These are phyloP conservation scores for Diaporthe aspalathi DNA, from an alignment of 2,329 filamentous ascomycete genomes.

Conservation along the genomic window DNA sequence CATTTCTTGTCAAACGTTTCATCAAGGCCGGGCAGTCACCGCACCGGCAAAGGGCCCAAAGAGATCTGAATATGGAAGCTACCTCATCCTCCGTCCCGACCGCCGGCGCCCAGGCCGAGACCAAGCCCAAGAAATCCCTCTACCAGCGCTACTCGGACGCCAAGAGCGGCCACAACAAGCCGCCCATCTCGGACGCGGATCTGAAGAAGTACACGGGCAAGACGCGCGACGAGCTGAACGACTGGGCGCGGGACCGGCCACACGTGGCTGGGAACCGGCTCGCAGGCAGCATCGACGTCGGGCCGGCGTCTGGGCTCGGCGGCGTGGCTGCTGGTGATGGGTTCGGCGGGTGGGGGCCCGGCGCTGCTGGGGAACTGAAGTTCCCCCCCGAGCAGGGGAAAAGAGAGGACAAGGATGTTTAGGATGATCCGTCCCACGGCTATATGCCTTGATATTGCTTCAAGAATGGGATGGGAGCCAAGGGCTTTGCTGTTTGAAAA, in stretches of 20 bases:
- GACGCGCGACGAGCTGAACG: slow-evolving; percentile 46
- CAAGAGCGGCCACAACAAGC: slow-evolving; percentile 39
- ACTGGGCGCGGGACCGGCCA: slow-evolving; percentile 52
- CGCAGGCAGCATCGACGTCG: slow-evolving; percentile 49
- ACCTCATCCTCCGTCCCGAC: not conserved
- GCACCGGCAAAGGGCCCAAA: not conserved
- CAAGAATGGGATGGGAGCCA: no score
- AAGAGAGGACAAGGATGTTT: not conserved
- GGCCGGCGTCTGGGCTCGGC: slow-evolving; percentile 47
- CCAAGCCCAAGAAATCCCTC: slow-evolving; percentile 35
- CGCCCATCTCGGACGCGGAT: slow-evolving; percentile 54
- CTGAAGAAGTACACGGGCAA: slow-evolving; percentile 55
- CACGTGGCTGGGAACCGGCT: slow-evolving; percentile 55
- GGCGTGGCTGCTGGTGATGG: slow-evolving; percentile 43
- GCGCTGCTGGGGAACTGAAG: not conserved
- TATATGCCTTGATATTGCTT: not conserved
- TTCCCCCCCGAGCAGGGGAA: not conserved
- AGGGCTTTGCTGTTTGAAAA: no score
- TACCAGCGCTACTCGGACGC: slow-evolving; percentile 42
- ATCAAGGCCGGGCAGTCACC: no score
- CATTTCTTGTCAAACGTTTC: not conserved
- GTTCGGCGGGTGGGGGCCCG: slow-evolving; percentile 1
- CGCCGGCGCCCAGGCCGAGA: not conserved
- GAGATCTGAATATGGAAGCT: not conserved
- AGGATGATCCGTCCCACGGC: not conserved